Conservation (phyloP, 208 protist species). For the Sergeia podlipaevii region DNA sequence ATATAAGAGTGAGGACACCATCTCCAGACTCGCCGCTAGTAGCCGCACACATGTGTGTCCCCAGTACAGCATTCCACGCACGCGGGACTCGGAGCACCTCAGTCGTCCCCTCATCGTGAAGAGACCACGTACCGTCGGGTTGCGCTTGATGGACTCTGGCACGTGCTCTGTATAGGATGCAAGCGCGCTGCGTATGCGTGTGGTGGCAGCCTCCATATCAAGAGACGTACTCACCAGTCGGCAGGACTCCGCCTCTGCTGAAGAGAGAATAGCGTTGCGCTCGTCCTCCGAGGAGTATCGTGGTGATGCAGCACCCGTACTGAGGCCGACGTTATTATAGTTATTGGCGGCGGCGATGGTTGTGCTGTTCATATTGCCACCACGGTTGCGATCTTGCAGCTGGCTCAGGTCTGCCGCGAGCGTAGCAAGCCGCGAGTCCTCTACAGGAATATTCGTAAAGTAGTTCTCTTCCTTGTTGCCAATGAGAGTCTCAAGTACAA, state of each 20-base stretch:
- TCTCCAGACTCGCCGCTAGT: conserved; percentile 32
- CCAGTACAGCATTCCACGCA: conserved; percentile 52
- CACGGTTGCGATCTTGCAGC: too few relatives aligned
- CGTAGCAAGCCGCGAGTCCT: neutral
- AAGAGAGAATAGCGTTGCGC: neutral
- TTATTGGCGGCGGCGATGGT: too few relatives aligned
- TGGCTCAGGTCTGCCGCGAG: neutral
- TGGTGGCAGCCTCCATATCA: conserved; percentile 25
- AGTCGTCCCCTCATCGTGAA: neutral
- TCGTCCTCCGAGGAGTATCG: neutral
- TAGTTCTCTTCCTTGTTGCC: conserved; percentile 15
- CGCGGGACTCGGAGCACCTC: conserved; percentile 9
- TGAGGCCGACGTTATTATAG: neutral
- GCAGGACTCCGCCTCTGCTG: neutral
- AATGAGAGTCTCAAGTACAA: conserved; percentile 35
- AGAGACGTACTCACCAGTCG: conserved; percentile 21
- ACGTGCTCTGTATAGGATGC: neutral
- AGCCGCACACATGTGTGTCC: conserved; percentile 31
- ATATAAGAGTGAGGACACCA: conserved; percentile 22
- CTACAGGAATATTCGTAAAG: neutral
- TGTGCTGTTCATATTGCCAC: too few relatives aligned
- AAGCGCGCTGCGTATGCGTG: conserved; percentile 23
- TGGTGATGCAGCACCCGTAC: neutral
- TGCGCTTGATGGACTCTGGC: conserved; percentile 1
- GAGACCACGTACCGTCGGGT: neutral